Percentiles rank a stretch among this genome's conserved stretches.
These are phyloP conservation scores for Chamaecyparis obtusa DNA, from an alignment of 75 land plant species.

Conservation along the genomic window DNA sequence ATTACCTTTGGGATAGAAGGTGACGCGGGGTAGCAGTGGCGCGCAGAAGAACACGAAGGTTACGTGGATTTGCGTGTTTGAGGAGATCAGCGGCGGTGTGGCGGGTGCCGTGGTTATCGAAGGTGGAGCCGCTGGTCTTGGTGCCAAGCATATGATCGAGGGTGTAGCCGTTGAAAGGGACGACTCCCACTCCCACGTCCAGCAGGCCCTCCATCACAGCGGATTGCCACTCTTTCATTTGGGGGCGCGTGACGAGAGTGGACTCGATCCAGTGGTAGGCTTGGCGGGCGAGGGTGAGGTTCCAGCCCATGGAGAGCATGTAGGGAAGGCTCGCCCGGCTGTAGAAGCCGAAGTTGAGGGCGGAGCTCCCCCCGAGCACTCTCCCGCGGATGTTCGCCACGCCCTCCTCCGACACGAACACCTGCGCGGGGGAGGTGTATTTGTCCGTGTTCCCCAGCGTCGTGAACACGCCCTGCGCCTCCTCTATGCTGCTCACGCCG, in stretches of 20 bases:
- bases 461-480: constrained; percentile 43
- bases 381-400: constrained; percentile 71
- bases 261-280: background rate
- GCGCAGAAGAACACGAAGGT: constrained; percentile 22
- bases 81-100: constrained; percentile 54
- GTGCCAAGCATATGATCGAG: constrained; percentile 11
- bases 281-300: background rate
- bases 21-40: constrained; percentile 20
- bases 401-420: constrained; percentile 84
- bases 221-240: background rate
- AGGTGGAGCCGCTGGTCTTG: constrained; percentile 10
- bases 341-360: constrained; percentile 88
- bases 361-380: constrained; percentile 83
- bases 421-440: constrained; percentile 56
- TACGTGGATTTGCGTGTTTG: constrained; percentile 22
- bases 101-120: constrained; percentile 23
- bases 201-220: background rate
- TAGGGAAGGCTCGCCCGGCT: constrained; percentile 56
- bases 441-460: constrained; percentile 27
- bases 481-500: constrained; percentile 43
- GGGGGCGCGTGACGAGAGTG: background rate
- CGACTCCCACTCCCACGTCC: background rate
- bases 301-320: constrained; percentile 18
- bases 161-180: constrained; percentile 2
- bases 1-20: background rate